Base-by-base conservation (phyloP, 2,329 filamentous ascomycete species). In the Aureobasidium vineae region DNA sequence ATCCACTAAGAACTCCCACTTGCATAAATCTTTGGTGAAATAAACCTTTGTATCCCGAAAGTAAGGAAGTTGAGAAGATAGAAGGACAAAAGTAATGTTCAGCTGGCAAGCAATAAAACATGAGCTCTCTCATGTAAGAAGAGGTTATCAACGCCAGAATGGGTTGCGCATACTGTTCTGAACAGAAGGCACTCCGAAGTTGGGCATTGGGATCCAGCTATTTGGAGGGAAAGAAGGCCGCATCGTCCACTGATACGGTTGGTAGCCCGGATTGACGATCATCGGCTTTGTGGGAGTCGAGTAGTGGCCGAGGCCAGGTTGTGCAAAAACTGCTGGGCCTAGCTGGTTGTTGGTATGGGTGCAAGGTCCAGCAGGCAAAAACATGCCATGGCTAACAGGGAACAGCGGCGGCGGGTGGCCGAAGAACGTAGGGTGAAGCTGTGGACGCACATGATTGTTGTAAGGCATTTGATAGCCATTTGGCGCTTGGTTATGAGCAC, bases 21-120 rank as follows among this genome's bases (percentile, higher is more conserved):
- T 45, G 28, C 43, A 45, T 63, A 63, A 50, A 63, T 63, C 43
- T 38, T 52, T 63, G 43, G 45, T 63, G 59, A 63, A 63, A 63
- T 61, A 41, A 26, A 49, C 57, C 31, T 40, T 21, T 40, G 31
- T 31, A 49, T 43, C 43, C 15, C 31, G 23, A 16, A 50, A 63
- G 59, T 47, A 63, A 41, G 23, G 36, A 60, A 63, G 59, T 26
- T 15, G 21, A 40, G 8, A 50, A 52, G 45, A 41, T 36, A 41
- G 31, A n/a, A 19, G 21, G 28, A 41, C 16, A n/a, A 31, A 15
- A 21, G 41, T 8, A 40, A n/a, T 63, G n/a, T 13, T 19, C 40
- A 5, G 15, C 11, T 10, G 36, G 36, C 36, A 41, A 56, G 23
- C 33, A 26, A 54, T 47, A 45, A 5, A 40, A 57, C 54, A 26